These are phyloP conservation scores for Fusarium sp. DNA, from an alignment of 2,329 filamentous ascomycete genomes.

Conservation along the genomic window DNA sequence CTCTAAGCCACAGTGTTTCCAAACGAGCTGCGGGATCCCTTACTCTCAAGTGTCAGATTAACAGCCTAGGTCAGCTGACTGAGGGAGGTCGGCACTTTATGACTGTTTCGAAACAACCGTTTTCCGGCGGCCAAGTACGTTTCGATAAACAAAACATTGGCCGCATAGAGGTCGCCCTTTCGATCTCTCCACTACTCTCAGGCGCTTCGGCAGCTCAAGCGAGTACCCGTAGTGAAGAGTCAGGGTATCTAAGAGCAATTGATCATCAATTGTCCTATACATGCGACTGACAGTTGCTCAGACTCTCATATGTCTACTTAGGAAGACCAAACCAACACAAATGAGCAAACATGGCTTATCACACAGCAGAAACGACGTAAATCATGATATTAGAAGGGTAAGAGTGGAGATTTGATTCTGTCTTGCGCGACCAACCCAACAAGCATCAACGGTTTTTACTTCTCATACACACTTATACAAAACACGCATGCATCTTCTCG, in stretches of 20 bases:
- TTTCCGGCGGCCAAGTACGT: neutral
- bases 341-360: neutral
- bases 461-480: conserved; percentile 24
- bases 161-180: neutral
- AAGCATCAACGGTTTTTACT: neutral
- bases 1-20: neutral
- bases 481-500: conserved; percentile 7
- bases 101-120: neutral
- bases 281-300: neutral
- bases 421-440: conserved; percentile 40
- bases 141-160: conserved; percentile 4
- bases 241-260: neutral
- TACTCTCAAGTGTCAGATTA: neutral
- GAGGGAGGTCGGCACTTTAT: neutral
- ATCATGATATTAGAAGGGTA: conserved; percentile 39
- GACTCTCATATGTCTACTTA: neutral
- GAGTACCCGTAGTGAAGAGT: neutral
- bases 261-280: neutral
- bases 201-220: conserved; percentile 20
- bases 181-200: neutral
- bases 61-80: neutral
- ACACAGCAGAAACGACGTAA: neutral
- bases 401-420: conserved; percentile 49
- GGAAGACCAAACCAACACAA: neutral
- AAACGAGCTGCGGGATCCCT: neutral